These are phyloP conservation scores for Colletotrichum sp. DNA, from an alignment of 2,329 filamentous ascomycete genomes.

Conservation along the genomic window DNA sequence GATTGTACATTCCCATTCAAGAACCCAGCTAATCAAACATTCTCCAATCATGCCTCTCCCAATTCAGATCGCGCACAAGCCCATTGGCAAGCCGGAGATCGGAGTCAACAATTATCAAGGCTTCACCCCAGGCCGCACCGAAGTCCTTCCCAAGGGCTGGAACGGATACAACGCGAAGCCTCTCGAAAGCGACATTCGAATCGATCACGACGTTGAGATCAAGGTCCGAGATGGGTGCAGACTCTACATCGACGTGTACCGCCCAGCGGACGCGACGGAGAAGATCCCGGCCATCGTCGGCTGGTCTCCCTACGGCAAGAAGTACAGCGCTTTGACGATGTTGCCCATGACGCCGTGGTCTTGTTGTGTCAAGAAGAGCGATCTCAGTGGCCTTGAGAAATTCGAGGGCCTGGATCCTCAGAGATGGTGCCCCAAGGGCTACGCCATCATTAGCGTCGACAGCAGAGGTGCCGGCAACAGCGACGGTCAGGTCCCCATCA, in stretches of 20 bases:
- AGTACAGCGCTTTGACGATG: constrained; percentile 44
- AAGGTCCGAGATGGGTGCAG: constrained; percentile 44
- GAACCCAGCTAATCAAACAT: neutral
- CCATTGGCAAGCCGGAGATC: constrained; percentile 29
- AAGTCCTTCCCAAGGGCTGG: constrained; percentile 42
- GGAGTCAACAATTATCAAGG: constrained; percentile 27
- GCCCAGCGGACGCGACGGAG: constrained; percentile 36
- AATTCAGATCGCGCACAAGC: constrained; percentile 17
- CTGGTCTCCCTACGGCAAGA: constrained; percentile 54
- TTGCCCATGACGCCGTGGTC: constrained; percentile 29
- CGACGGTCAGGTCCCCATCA: constrained; percentile 17
- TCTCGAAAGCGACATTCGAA: constrained; percentile 39
- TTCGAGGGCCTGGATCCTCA: constrained; percentile 30
- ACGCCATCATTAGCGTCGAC: constrained; percentile 38
- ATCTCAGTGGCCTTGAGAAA: constrained; percentile 28
- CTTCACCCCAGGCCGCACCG: constrained; percentile 38
- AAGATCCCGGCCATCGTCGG: constrained; percentile 47
- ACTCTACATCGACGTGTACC: constrained; percentile 50
- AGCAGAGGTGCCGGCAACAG: constrained; percentile 34
- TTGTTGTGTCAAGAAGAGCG: constrained; percentile 23
- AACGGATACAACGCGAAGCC: constrained; percentile 37
- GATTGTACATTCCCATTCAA: neutral
- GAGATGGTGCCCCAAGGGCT: constrained; percentile 33
- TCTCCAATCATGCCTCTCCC: constrained; percentile 15
- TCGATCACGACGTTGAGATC: constrained; percentile 52